Percentiles rank a stretch among this genome's conserved stretches.
phyloP scores from a whole-genome alignment of 352 stramenopile species.

The Globisporangium ultimum region DNA sequence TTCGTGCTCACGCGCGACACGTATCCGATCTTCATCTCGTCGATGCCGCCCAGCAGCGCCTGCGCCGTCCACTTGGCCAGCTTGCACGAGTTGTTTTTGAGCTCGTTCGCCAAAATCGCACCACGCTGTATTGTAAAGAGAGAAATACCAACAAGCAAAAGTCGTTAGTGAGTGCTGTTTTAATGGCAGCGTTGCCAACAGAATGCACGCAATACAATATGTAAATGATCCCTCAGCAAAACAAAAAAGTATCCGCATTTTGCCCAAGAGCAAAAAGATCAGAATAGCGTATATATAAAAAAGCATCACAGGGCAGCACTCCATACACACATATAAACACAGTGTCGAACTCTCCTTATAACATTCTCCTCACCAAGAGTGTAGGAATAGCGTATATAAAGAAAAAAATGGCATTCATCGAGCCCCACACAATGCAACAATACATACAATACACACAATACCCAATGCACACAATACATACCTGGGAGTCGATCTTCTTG shows the following conservation, averaged over 20 bases:
- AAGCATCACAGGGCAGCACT: conserved; percentile 17
- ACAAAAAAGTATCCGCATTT: conserved; percentile 12
- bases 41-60: conserved; percentile 92
- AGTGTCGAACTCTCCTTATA: conserved; percentile 23
- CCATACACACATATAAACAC: conserved; percentile 10
- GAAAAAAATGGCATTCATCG: conserved; percentile 52
- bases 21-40: conserved; percentile 98
- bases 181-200: background rate
- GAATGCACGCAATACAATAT: conserved; percentile 2
- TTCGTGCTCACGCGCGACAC: conserved; percentile 93
- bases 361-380: conserved; percentile 27
- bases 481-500: conserved; percentile 96
- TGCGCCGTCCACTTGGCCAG: conserved; percentile 98
- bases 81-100: conserved; percentile 99
- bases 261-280: conserved; percentile 20
- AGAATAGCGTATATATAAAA: conserved; percentile 68
- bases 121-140: conserved; percentile 72
- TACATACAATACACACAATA: conserved; percentile 11
- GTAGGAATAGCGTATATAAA: conserved; percentile 48
- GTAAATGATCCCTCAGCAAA: conserved; percentile 15
- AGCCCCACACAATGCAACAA: conserved; percentile 31
- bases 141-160: background rate
- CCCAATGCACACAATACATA: conserved; percentile 23
- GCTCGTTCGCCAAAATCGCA: conserved; percentile 95
- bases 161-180: conserved; percentile 1